phyloP scores from a whole-genome alignment of 1,284 basidiomycete species.

The Moesziomyces sp. region DNA sequence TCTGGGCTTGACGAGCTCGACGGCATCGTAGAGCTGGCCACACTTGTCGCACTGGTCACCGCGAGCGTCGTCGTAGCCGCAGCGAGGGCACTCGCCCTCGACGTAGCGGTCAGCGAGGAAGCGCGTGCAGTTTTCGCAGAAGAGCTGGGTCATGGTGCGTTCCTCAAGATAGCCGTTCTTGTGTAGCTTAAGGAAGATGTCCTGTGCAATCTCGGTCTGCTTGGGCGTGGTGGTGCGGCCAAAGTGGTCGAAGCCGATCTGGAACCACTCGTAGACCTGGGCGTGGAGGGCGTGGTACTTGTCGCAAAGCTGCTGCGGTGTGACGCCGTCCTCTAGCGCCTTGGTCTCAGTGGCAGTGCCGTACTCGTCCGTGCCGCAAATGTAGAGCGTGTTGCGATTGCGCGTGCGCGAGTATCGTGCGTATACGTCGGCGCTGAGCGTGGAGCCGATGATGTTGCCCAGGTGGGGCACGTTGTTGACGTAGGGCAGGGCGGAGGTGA shows the following conservation, averaged over 20 bases:
- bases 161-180: conserved; percentile 65
- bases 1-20: conserved; percentile 93
- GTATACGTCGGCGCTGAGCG: conserved; percentile 94
- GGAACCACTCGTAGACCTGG: conserved; percentile 95
- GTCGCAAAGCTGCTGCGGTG: conserved; percentile 88
- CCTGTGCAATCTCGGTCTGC: conserved; percentile 77
- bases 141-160: conserved; percentile 65
- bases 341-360: conserved; percentile 98
- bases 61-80: conserved; percentile 78
- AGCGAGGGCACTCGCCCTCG: conserved; percentile 65
- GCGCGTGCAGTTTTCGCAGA: conserved; percentile 58
- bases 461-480: conserved; percentile 99
- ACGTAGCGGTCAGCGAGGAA: conserved; percentile 68
- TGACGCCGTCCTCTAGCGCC: conserved; percentile 90
- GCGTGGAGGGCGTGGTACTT: conserved; percentile 91
- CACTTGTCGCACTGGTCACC: conserved; percentile 99
- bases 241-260: conserved; percentile 92
- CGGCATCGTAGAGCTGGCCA: conserved; percentile 85
- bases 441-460: conserved; percentile 97
- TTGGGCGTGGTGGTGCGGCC: conserved; percentile 90
- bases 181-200: conserved; percentile 65
- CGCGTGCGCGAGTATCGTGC: conserved; percentile 78
- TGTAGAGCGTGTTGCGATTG: conserved; percentile 74
- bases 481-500: conserved; percentile 94
- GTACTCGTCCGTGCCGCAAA: conserved; percentile 99